Conservation (phyloP, 2,329 filamentous ascomycete genomes). For the Cladosporium sphaerospermum region DNA sequence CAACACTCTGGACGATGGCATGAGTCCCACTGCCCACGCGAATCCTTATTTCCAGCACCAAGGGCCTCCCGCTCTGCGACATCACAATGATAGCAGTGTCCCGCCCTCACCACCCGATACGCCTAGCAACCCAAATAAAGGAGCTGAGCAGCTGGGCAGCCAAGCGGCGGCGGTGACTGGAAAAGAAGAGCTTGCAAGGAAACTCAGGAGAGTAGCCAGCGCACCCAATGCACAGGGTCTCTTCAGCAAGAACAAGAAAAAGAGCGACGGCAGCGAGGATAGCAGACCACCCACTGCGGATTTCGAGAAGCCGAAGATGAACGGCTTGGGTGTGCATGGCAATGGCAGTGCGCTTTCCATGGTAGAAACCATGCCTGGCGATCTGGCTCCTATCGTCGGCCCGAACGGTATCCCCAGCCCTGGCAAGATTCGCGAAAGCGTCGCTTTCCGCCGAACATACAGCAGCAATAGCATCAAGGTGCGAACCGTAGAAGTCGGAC, state of each 20-base stretch:
- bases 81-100: slow-evolving; percentile 90
- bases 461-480: slow-evolving; percentile 99
- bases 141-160: slow-evolving; percentile 46
- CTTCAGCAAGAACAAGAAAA: slow-evolving; percentile 52
- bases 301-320: slow-evolving; percentile 63
- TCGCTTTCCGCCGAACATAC: slow-evolving; percentile 88
- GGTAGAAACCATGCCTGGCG: slow-evolving; percentile 40
- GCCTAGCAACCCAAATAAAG: slow-evolving; percentile 62
- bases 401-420: slow-evolving; percentile 60
- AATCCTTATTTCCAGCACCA: slow-evolving; percentile 98
- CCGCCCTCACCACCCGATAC: slow-evolving; percentile 90
- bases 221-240: slow-evolving; percentile 94
- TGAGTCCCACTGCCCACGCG: slow-evolving; percentile 87
- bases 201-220: slow-evolving; percentile 87
- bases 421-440: slow-evolving; percentile 56
- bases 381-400: slow-evolving; percentile 31
- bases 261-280: slow-evolving; percentile 40
- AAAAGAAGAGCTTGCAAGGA: slow-evolving; percentile 90
- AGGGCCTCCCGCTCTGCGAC: slow-evolving; percentile 83
- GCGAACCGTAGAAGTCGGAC: slow-evolving; percentile 90
- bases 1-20: slow-evolving; percentile 76
- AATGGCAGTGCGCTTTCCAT: slow-evolving; percentile 45
- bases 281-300: slow-evolving; percentile 74
- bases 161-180: slow-evolving; percentile 68
- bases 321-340: slow-evolving; percentile 42